Evolutionary conservation across 2,329 filamentous ascomycete genomes (phyloP).

Genomic region (Tolypocladium amazonense): DNA sequence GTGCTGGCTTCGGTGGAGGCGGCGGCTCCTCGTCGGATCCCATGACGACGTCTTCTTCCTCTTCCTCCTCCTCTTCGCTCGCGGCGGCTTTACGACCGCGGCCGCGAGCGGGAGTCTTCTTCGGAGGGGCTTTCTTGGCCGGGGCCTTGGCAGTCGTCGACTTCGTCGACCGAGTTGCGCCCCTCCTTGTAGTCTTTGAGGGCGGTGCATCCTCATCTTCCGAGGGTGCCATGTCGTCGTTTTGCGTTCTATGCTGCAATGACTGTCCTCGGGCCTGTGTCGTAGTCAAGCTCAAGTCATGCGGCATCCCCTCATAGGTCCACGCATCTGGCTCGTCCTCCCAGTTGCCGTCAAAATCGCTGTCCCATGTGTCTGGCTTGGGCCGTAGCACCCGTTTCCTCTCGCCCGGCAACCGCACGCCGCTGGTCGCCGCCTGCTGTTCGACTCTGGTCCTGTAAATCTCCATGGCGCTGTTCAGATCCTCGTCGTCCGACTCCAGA

Average conservation of each 20-base stretch:
- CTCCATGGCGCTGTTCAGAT: slow-evolving; percentile 65
- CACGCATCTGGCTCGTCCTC: slow-evolving; percentile 60
- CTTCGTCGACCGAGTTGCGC: slow-evolving; percentile 19
- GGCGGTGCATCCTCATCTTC: slow-evolving; percentile 13
- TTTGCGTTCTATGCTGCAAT: slow-evolving; percentile 12
- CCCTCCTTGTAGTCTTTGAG: slow-evolving; percentile 19
- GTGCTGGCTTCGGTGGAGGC: slow-evolving; percentile 22
- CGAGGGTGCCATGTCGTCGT: slow-evolving; percentile 18
- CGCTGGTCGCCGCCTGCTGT: slow-evolving; percentile 55
- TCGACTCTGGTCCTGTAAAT: slow-evolving; percentile 60
- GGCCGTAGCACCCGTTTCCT: slow-evolving; percentile 47
- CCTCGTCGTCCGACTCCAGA: slow-evolving; percentile 52
- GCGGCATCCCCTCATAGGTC: slow-evolving; percentile 19
- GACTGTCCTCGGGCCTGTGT: slow-evolving; percentile 5
- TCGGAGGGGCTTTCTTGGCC: slow-evolving; percentile 31
- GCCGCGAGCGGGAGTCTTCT: slow-evolving; percentile 30
- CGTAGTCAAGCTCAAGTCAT: slow-evolving; percentile 6
- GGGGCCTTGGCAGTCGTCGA: slow-evolving; percentile 16
- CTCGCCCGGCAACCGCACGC: slow-evolving; percentile 25
- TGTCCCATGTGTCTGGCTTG: slow-evolving; percentile 75
- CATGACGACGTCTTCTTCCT: slow-evolving; percentile 36
- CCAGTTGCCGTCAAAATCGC: slow-evolving; percentile 81
- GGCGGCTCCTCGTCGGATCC: slow-evolving; percentile 38
- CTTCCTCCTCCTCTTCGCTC: slow-evolving; percentile 31
- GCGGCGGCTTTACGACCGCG: slow-evolving; percentile 25